Conservation (phyloP, 148 eudicot genomes). For the Vaccinium darrowii region DNA sequence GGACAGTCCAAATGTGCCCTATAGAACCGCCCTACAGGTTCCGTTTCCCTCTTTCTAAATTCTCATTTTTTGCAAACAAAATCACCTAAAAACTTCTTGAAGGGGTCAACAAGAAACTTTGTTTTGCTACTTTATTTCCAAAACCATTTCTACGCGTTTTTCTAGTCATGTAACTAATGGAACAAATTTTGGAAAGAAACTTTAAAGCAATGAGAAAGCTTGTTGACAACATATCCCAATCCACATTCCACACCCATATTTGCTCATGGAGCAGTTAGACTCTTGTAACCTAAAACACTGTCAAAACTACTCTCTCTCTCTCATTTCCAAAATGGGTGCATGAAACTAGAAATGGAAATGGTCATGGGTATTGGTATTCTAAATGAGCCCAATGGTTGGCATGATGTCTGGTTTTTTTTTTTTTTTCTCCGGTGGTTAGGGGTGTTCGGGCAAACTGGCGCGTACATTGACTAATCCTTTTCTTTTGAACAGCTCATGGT, state of each 20-base stretch:
- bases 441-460: too few relatives aligned
- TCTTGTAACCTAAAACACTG: slow-evolving; percentile 24
- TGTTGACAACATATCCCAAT: not conserved
- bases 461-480: too few relatives aligned
- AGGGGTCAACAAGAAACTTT: not conserved
- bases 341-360: slow-evolving; percentile 19
- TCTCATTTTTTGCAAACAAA: not conserved
- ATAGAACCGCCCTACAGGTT: too few relatives aligned
- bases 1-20: too few relatives aligned
- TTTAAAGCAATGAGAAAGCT: not conserved
- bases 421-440: too few relatives aligned
- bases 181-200: not conserved
- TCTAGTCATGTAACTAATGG: not conserved
- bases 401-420: not conserved
- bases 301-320: slow-evolving; percentile 5
- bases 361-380: slow-evolving; percentile 15
- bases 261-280: slow-evolving; percentile 49
- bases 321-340: slow-evolving; percentile 5
- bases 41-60: not conserved
- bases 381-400: not conserved
- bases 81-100: slow-evolving; percentile 10
- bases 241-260: not conserved
- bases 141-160: not conserved
- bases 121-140: not conserved
- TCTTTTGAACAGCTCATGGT: too few relatives aligned